Base-by-base conservation (phyloP, 345 rosid species). In the Laguncularia racemosa region DNA sequence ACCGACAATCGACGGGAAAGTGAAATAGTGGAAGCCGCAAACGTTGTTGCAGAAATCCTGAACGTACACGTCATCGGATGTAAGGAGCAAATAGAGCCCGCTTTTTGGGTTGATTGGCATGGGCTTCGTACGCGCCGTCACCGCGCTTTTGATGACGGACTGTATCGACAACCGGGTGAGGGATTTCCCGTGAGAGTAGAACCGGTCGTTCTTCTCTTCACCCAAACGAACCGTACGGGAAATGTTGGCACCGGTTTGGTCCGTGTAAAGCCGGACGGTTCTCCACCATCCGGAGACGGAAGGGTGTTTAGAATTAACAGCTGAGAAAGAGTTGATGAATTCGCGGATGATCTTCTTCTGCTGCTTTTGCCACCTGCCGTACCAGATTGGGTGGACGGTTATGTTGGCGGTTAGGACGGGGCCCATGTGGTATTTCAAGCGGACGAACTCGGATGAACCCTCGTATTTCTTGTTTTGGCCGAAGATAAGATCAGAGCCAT, bases 21-120 rank as follows among this genome's bases (percentile, higher is more conserved):
- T 92, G 69, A 92, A 92, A 50, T 88, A 92, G 70, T 92, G 98
- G 72, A 92, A 92, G 63, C 98, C 98, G 21, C 98, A 92, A 0
- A 89, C 96, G 68, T 84, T 83, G 1, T 95, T 87, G 63, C 98
- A 92, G 58, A 86, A 92, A 76, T 92, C 98, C 71, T 92, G 89
- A 7, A 92, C 98, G 82, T 84, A 77, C 67, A 92, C 98, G 61
- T 92, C 98, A n/a, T 67, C 81, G 21, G 96, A 60, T 1, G 98
- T 92, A 55, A 92, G 78, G 66, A 92, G 58, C 3, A 92, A 93
- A 68, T 86, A 92, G 4, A 92, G 44, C 46, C 98, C 98, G 47
- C 83, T 66, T 60, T 71, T 83, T 6, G 93, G 86, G 55, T 84
- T 89, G 15, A 75, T 71, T 56, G 95, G 95, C 20, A 88, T 64